phyloP scores from a whole-genome alignment of 108 stramenopile species.

The Aurantiochytrium sp. region DNA sequence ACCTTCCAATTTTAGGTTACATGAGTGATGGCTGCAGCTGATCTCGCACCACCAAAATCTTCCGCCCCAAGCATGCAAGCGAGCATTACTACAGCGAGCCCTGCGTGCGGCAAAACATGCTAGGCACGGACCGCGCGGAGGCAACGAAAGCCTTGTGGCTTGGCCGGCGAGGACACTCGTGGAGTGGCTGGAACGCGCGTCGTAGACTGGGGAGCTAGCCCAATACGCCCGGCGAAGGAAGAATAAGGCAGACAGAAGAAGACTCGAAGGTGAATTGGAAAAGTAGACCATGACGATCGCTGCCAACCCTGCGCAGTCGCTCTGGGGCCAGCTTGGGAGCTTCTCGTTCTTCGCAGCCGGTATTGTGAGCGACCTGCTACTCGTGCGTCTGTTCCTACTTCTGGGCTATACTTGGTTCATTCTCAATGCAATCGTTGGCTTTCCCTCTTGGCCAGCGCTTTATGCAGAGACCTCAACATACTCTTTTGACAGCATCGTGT shows the following conservation, averaged over 20 bases:
- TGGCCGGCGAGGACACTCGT: no score
- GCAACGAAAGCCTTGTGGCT: no score
- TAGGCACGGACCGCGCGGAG: no score
- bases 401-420: background rate
- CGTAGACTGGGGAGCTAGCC: background rate
- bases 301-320: background rate
- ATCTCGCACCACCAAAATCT: no score
- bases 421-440: background rate
- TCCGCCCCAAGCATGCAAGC: no score
- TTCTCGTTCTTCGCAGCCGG: background rate
- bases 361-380: background rate
- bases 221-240: background rate
- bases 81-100: no score
- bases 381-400: background rate
- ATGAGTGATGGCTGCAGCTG: no score
- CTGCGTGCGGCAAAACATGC: no score
- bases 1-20: no score
- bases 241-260: background rate
- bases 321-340: slow-evolving; percentile 12
- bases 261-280: background rate
- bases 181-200: no score
- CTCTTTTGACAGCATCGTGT: background rate
- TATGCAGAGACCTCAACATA: background rate
- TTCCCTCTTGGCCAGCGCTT: background rate
- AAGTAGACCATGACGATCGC: background rate